Evolutionary conservation across 2,329 filamentous ascomycete genomes (phyloP).

Genomic region (Thielaviopsis euricoi): DNA sequence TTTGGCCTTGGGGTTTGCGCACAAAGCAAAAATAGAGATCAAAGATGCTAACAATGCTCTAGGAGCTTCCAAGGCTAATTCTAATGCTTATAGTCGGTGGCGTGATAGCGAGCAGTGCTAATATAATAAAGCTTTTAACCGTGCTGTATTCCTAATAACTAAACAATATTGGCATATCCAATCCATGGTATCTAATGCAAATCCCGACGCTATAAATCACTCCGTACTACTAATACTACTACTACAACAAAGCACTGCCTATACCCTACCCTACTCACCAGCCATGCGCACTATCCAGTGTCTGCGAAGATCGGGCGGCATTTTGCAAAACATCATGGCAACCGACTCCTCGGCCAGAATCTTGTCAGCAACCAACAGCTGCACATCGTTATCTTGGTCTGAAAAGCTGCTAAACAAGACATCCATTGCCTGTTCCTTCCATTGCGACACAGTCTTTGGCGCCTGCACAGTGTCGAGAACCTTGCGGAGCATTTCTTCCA

Average conservation of each 20-base stretch:
- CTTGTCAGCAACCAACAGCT: conserved; percentile 42
- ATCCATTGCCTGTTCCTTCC: conserved; percentile 42
- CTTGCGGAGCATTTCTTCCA: conserved; percentile 19
- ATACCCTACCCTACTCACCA: conserved; percentile 21
- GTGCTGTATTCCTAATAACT: not conserved
- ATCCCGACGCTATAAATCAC: not conserved
- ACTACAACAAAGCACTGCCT: not conserved
- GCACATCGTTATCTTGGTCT: conserved; percentile 39
- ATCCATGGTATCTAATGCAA: not conserved
- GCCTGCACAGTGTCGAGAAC: conserved; percentile 22
- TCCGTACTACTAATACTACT: not conserved
- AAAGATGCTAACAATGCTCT: not conserved
- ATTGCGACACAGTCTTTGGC: conserved; percentile 22
- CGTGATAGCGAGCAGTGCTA: not conserved
- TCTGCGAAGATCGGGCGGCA: conserved; percentile 32
- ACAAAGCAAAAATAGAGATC: not conserved
- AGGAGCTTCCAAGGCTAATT: not conserved
- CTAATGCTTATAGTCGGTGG: not conserved
- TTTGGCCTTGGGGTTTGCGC: not conserved
- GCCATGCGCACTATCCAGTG: conserved; percentile 32
- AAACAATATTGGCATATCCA: not conserved
- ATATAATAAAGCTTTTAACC: not conserved
- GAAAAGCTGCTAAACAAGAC: conserved; percentile 42
- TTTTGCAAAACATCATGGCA: conserved; percentile 46
- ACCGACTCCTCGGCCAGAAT: conserved; percentile 42